Conservation (phyloP, 23 red algal genomes). For the Agarophyton chilense region DNA sequence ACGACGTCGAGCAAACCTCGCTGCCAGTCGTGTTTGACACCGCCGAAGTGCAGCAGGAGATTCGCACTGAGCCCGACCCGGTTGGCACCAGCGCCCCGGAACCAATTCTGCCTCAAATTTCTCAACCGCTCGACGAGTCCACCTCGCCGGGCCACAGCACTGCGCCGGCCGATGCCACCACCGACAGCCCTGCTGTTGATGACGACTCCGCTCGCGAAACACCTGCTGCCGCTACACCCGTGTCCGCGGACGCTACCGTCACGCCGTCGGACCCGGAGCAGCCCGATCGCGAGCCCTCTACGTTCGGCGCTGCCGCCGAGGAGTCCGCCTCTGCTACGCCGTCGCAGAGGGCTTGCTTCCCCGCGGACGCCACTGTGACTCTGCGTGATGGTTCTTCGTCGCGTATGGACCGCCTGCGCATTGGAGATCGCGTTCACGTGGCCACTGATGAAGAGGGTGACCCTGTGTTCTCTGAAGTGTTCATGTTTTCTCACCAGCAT, state of each 20-base stretch:
- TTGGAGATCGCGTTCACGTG: constrained; percentile 52
- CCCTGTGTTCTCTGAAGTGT: constrained; percentile 41
- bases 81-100: constrained; percentile 35
- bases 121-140: background rate
- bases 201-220: constrained; percentile 23
- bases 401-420: constrained; percentile 64
- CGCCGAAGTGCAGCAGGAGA: background rate
- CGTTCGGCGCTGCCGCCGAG: constrained; percentile 20
- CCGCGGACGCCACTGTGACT: constrained; percentile 39
- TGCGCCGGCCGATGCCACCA: background rate
- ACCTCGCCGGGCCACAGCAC: background rate
- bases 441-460: background rate
- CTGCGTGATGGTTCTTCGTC: background rate
- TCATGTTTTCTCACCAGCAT: constrained; percentile 59
- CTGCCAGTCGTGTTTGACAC: constrained; percentile 5
- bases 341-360: constrained; percentile 56
- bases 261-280: background rate
- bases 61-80: constrained; percentile 5
- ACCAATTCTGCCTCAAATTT: background rate
- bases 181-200: no score
- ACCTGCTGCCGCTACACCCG: background rate
- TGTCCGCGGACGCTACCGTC: background rate
- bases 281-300: background rate
- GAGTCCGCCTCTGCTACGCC: background rate
- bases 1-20: constrained; percentile 10